Evolutionary conservation across 768 basidiomycete genomes (phyloP).

Genomic region (Rhizopogon sp.): DNA sequence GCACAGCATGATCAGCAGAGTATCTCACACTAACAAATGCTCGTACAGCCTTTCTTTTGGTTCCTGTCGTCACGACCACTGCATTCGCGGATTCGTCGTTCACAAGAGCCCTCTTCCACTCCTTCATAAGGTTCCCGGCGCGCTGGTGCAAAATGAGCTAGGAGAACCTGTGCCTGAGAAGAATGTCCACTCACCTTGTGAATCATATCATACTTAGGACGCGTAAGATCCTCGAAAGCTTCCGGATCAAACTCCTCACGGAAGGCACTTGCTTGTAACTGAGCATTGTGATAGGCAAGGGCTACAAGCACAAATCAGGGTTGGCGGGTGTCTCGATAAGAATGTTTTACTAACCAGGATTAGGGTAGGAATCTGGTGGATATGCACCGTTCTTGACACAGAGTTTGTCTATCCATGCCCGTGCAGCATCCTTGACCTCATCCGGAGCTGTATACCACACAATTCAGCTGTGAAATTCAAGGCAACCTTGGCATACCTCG

Average conservation of each 20-base stretch:
- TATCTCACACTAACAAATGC: constrained; percentile 2
- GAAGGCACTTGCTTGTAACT: constrained; percentile 90
- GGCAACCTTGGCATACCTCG: constrained; percentile 42
- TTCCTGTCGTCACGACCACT: constrained; percentile 41
- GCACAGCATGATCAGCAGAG: constrained; percentile 4
- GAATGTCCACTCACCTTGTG: constrained; percentile 52
- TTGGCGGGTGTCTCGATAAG: background rate
- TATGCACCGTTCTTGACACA: constrained; percentile 76
- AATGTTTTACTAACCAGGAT: constrained; percentile 63
- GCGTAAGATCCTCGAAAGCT: constrained; percentile 76
- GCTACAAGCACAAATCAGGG: constrained; percentile 36
- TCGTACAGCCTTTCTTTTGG: constrained; percentile 73
- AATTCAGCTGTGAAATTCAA: background rate
- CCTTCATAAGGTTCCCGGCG: constrained; percentile 61
- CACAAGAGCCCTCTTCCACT: constrained; percentile 63
- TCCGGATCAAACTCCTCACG: constrained; percentile 81
- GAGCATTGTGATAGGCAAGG: constrained; percentile 82
- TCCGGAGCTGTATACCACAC: constrained; percentile 51
- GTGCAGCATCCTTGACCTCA: constrained; percentile 60
- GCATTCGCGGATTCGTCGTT: constrained; percentile 61
- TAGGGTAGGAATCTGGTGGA: constrained; percentile 84
- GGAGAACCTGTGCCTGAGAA: background rate
- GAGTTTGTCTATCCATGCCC: constrained; percentile 73
- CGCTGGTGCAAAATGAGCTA: constrained; percentile 35
- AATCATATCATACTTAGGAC: constrained; percentile 72